A percentile compares a stretch with the other conserved stretches of the same genome.
Evolutionary conservation across 345 rosid species (phyloP).

Genomic region (Corymbia maculata): DNA sequence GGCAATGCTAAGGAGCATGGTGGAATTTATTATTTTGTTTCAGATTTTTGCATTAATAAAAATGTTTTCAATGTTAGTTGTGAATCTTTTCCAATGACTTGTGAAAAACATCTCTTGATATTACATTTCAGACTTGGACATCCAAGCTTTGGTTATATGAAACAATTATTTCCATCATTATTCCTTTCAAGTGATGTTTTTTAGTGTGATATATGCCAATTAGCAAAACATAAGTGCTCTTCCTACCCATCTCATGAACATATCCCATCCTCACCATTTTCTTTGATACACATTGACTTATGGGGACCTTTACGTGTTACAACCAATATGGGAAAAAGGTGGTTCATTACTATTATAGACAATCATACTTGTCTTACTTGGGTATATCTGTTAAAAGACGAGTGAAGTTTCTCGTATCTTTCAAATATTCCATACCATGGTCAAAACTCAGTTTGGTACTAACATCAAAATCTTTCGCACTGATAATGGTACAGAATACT

Average conservation of each 20-base stretch:
- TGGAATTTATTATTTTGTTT: not conserved
- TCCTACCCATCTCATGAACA: not conserved
- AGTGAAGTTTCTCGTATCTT: not conserved
- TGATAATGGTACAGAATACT: conserved; percentile 1
- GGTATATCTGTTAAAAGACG: not conserved
- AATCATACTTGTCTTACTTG: not conserved
- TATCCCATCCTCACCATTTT: not conserved
- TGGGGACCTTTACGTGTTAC: not conserved
- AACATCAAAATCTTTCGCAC: not conserved
- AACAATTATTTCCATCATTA: not conserved
- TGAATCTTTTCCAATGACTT: not conserved
- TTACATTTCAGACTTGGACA: not conserved
- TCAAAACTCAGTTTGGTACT: not conserved
- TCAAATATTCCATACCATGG: not conserved
- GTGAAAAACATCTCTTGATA: not conserved
- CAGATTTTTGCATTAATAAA: no score
- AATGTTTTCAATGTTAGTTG: no score
- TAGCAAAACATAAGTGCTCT: not conserved
- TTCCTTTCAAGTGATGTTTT: not conserved
- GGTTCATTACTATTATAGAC: not conserved
- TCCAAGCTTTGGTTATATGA: not conserved
- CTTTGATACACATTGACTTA: not conserved
- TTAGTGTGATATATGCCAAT: not conserved
- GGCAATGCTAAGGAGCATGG: not conserved
- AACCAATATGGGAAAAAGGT: not conserved